phyloP scores from a whole-genome alignment of 2,329 filamentous ascomycete genomes.

The Colletotrichum costaricense region DNA sequence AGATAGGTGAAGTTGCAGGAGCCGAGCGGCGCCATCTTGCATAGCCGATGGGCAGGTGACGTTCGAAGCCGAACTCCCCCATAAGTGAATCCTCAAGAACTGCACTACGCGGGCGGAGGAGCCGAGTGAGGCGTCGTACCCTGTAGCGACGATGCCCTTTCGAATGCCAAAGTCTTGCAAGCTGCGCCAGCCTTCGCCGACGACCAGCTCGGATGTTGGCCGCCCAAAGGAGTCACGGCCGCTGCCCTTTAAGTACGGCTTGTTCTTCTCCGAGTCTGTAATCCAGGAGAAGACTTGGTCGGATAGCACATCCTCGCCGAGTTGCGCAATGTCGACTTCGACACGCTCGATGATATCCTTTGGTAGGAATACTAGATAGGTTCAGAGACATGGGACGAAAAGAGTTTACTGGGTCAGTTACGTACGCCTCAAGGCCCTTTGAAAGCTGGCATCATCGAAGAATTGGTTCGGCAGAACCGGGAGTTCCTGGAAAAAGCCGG shows the following conservation, averaged over 20 bases:
- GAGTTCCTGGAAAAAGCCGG: conserved; percentile 67
- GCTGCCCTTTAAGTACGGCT: conserved; percentile 67
- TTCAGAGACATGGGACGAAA: not conserved
- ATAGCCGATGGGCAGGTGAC: conserved; percentile 76
- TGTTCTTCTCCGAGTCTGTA: conserved; percentile 73
- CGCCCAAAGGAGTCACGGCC: conserved; percentile 72
- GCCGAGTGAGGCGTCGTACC: conserved; percentile 65
- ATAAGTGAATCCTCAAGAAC: conserved; percentile 69
- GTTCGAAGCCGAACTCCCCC: conserved; percentile 68
- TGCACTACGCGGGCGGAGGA: conserved; percentile 68
- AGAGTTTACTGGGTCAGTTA: conserved; percentile 2
- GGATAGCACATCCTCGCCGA: conserved; percentile 65
- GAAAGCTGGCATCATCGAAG: conserved; percentile 63
- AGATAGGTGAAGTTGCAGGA: conserved; percentile 58
- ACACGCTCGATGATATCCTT: conserved; percentile 50
- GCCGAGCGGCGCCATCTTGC: conserved; percentile 70
- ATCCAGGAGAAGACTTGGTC: conserved; percentile 66
- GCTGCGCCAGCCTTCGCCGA: conserved; percentile 73
- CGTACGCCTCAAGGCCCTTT: conserved; percentile 63
- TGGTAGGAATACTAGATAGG: conserved; percentile 60
- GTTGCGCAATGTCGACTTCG: conserved; percentile 55
- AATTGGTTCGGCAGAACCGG: conserved; percentile 67
- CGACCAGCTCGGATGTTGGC: conserved; percentile 69
- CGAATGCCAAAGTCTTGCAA: conserved; percentile 69
- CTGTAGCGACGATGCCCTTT: conserved; percentile 57